Percentiles rank a stretch among this genome's conserved stretches.
Evolutionary conservation across 257 asterid species (phyloP).

Genomic region (Lycium ferocissimum): DNA sequence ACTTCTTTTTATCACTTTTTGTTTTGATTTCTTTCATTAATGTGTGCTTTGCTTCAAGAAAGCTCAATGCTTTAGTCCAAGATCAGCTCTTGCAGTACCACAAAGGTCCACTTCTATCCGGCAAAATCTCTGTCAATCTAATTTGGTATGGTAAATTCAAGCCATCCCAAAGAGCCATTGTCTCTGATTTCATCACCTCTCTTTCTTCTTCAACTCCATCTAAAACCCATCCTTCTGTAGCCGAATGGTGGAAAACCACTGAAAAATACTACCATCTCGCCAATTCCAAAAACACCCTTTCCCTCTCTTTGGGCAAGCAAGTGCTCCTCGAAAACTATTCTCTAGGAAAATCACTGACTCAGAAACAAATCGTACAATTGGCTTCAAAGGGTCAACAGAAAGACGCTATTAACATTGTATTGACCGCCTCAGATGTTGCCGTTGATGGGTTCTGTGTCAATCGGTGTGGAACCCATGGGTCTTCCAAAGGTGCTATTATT

Average conservation of each 20-base stretch:
- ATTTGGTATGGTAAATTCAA: too few species aligned
- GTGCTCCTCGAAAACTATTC: slow-evolving; percentile 45
- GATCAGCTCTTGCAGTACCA: neutral
- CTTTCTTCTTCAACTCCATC: slow-evolving; percentile 35
- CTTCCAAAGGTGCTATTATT: slow-evolving; percentile 29
- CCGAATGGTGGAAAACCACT: slow-evolving; percentile 54
- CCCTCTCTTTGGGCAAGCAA: slow-evolving; percentile 47
- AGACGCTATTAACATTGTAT: slow-evolving; percentile 57
- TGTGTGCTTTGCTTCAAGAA: slow-evolving; percentile 26
- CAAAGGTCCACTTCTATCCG: too few species aligned
- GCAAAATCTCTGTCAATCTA: too few species aligned
- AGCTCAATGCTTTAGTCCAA: slow-evolving; percentile 19
- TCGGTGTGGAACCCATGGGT: slow-evolving; percentile 69
- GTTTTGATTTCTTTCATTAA: neutral
- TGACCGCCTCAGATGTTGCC: slow-evolving; percentile 60
- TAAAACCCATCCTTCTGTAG: slow-evolving; percentile 45
- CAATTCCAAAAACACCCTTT: slow-evolving; percentile 40
- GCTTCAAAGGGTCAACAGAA: slow-evolving; percentile 54
- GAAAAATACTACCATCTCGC: slow-evolving; percentile 47
- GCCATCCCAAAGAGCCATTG: neutral
- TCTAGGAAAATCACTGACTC: slow-evolving; percentile 54
- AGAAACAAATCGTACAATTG: slow-evolving; percentile 43
- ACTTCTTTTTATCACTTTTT: neutral
- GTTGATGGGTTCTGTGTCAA: slow-evolving; percentile 61
- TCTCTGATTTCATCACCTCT: slow-evolving; percentile 47